A percentile compares a stretch with the other conserved stretches of the same genome.
phyloP scores from a whole-genome alignment of 2,329 filamentous ascomycete genomes.

The Capronia coronata region DNA sequence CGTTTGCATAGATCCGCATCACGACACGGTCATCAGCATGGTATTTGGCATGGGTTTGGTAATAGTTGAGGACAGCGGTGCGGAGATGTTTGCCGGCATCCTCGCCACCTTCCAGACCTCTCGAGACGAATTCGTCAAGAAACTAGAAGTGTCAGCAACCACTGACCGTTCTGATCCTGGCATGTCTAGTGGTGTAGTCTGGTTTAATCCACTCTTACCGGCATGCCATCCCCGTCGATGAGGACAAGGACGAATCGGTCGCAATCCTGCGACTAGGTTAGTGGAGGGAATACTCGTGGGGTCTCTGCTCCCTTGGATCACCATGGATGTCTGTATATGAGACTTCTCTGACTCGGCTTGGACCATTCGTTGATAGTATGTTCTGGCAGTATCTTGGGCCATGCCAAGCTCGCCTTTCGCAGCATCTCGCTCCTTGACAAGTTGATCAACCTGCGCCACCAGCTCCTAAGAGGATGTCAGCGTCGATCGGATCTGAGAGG shows the following conservation, averaged over 20 bases:
- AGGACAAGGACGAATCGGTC: slow-evolving; percentile 23
- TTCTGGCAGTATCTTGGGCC: slow-evolving; percentile 20
- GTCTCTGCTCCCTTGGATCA: slow-evolving; percentile 2
- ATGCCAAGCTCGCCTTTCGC: slow-evolving; percentile 18
- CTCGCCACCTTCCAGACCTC: slow-evolving; percentile 21
- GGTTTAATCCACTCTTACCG: slow-evolving; percentile 28
- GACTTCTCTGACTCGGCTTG: slow-evolving; percentile 19
- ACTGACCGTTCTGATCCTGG: not conserved
- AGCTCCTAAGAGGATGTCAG: slow-evolving; percentile 15
- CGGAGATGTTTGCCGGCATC: slow-evolving; percentile 25
- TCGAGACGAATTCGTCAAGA: slow-evolving; percentile 19
- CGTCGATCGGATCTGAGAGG: not conserved
- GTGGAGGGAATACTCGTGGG: too few species aligned
- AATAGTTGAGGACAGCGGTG: slow-evolving; percentile 13
- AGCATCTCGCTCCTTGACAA: slow-evolving; percentile 17
- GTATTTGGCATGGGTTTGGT: slow-evolving; percentile 17
- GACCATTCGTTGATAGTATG: slow-evolving; percentile 20
- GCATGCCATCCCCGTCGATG: slow-evolving; percentile 35
- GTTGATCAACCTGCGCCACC: slow-evolving; percentile 14
- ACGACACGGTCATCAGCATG: slow-evolving; percentile 30
- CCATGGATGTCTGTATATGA: slow-evolving; percentile 17
- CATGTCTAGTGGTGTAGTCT: not conserved
- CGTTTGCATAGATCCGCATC: slow-evolving; percentile 38
- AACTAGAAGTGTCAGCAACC: slow-evolving; percentile 19
- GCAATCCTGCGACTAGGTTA: slow-evolving; percentile 19